Conservation (phyloP, 257 asterid genomes). For the Mitragyna speciosa region DNA sequence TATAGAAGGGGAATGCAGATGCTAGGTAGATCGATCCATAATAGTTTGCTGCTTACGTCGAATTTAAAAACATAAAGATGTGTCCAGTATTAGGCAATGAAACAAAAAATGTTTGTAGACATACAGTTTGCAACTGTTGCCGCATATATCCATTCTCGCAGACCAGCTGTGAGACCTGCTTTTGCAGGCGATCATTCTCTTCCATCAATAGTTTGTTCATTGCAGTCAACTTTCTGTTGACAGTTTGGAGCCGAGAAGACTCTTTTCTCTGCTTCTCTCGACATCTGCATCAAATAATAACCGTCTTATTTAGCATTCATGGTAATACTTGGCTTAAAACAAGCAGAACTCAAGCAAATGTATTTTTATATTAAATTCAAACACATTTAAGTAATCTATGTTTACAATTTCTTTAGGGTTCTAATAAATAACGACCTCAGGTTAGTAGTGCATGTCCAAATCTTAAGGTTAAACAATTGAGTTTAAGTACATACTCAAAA, state of each 20-base stretch:
- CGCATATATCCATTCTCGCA: constrained; percentile 83
- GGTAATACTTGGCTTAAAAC: constrained; percentile 5
- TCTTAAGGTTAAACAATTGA: not conserved
- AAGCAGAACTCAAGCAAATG: not conserved
- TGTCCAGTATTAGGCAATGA: not conserved
- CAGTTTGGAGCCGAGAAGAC: constrained; percentile 77
- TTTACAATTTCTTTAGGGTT: not conserved
- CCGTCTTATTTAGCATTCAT: not conserved
- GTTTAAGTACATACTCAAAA: not conserved
- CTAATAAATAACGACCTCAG: constrained; percentile 1
- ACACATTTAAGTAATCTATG: not conserved
- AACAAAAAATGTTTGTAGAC: constrained; percentile 25
- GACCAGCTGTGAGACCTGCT: constrained; percentile 91
- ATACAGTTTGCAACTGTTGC: constrained; percentile 77
- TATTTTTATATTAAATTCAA: not conserved
- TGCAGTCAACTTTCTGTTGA: constrained; percentile 74
- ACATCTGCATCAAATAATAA: constrained; percentile 52
- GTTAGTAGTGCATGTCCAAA: not conserved
- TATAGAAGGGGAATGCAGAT: not conserved
- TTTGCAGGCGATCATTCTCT: constrained; percentile 93
- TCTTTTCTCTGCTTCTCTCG: constrained; percentile 93
- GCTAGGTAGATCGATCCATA: not conserved
- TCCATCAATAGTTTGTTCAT: constrained; percentile 95
- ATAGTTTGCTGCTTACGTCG: not conserved
- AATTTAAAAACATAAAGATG: not conserved